phyloP scores from a whole-genome alignment of 2,329 filamentous ascomycete species.

The Paradendryphiella salina region DNA sequence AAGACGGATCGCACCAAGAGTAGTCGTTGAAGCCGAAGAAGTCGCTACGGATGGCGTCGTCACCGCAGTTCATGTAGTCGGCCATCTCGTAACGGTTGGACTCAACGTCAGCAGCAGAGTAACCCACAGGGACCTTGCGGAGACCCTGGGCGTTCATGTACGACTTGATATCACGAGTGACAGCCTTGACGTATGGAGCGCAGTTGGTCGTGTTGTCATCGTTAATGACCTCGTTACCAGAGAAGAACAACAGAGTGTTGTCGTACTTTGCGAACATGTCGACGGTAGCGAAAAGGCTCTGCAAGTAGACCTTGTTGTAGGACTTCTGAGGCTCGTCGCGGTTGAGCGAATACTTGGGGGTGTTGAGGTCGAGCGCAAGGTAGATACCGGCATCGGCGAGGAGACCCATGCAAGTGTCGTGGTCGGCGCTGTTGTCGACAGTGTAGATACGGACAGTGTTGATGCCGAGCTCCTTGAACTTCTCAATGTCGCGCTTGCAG shows the following conservation, averaged over 20 bases:
- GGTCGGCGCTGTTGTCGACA: slow-evolving; percentile 80
- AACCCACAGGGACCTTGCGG: slow-evolving; percentile 74
- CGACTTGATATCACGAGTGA: slow-evolving; percentile 78
- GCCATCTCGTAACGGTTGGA: slow-evolving; percentile 86
- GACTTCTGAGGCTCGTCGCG: slow-evolving; percentile 71
- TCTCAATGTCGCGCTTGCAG: slow-evolving; percentile 77
- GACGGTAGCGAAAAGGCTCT: slow-evolving; percentile 83
- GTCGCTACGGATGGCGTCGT: slow-evolving; percentile 80
- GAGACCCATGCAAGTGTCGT: slow-evolving; percentile 82
- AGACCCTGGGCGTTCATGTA: slow-evolving; percentile 73
- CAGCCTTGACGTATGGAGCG: slow-evolving; percentile 71
- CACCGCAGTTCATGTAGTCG: slow-evolving; percentile 90
- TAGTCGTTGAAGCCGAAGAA: slow-evolving; percentile 92
- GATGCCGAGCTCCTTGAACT: slow-evolving; percentile 83
- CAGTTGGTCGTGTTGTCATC: slow-evolving; percentile 63
- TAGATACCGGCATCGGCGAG: slow-evolving; percentile 87
- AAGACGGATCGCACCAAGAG: slow-evolving; percentile 77
- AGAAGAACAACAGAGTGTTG: slow-evolving; percentile 86
- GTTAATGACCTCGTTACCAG: slow-evolving; percentile 78
- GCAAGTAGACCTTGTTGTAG: slow-evolving; percentile 86
- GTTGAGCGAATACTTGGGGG: slow-evolving; percentile 86
- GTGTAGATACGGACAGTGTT: slow-evolving; percentile 94
- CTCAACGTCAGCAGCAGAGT: slow-evolving; percentile 83
- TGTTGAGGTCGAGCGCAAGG: slow-evolving; percentile 89
- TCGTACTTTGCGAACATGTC: slow-evolving; percentile 79